These are phyloP conservation scores for Ailanthus altissimus DNA, from an alignment of 345 rosid species.

Conservation along the genomic window DNA sequence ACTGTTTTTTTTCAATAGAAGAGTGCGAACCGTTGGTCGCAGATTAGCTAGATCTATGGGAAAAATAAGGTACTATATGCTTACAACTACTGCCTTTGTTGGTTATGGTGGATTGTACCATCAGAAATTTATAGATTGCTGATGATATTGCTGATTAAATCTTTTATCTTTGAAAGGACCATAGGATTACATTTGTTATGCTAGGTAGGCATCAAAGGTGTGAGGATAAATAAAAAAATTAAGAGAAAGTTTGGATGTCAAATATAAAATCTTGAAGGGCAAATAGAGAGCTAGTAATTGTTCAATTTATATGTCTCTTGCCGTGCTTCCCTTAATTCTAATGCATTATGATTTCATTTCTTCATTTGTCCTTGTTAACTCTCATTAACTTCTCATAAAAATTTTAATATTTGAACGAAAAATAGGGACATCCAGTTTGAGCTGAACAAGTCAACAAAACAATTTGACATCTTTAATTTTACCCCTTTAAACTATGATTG, in stretches of 20 bases:
- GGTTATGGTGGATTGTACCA: not conserved
- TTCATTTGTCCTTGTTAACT: not conserved
- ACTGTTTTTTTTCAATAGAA: conserved; percentile 84
- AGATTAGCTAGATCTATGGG: conserved; percentile 90
- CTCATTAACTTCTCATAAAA: not conserved
- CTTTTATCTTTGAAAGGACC: not conserved
- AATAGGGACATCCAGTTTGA: not conserved
- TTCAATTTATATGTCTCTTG: not conserved
- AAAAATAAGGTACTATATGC: conserved; percentile 67
- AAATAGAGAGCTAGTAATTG: not conserved
- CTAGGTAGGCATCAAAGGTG: no score
- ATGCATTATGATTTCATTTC: not conserved
- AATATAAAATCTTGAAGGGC: not conserved
- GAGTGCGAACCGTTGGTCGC: conserved; percentile 80
- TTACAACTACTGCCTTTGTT: not conserved
- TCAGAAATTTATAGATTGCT: not conserved
- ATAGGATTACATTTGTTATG: no score
- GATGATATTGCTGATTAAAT: not conserved
- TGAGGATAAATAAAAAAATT: not conserved
- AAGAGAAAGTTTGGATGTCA: not conserved
- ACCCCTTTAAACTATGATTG: not conserved
- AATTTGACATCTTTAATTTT: not conserved
- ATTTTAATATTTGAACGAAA: not conserved
- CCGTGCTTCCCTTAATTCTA: not conserved
- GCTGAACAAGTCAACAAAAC: not conserved